Conservation (phyloP, 257 asterid genomes). For the Solanum bulbocastanum region DNA sequence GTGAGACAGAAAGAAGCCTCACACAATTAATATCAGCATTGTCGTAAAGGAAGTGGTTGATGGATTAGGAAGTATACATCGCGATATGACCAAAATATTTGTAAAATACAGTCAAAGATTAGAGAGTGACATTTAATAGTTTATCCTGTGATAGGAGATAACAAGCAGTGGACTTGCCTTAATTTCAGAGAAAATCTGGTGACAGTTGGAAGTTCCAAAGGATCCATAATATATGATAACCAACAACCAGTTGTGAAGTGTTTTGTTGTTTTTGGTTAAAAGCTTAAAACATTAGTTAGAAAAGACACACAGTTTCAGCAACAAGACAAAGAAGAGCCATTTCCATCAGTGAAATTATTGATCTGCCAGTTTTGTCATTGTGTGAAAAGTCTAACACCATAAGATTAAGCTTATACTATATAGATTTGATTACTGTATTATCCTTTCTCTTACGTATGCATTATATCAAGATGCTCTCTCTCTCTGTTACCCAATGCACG, state of each 20-base stretch:
- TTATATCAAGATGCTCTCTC: background rate
- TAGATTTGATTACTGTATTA: background rate
- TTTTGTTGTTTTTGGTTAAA: background rate
- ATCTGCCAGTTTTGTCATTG: conserved; percentile 3
- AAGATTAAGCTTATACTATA: background rate
- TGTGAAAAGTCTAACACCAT: background rate
- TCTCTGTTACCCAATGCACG: background rate
- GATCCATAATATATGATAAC: background rate
- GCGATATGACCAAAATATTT: background rate
- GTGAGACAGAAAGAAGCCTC: background rate
- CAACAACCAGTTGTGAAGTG: background rate
- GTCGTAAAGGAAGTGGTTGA: background rate
- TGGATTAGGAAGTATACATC: background rate
- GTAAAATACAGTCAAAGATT: background rate
- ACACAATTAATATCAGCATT: background rate
- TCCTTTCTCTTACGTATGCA: background rate
- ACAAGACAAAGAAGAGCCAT: background rate
- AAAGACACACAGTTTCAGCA: background rate
- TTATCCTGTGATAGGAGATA: background rate
- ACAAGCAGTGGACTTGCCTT: background rate
- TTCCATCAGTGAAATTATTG: background rate
- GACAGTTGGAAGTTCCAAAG: background rate
- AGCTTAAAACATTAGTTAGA: background rate
- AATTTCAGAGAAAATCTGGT: background rate
- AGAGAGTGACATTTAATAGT: background rate